phyloP scores from a whole-genome alignment of 2,329 filamentous ascomycete genomes.

The Pseudogymnoascus sp. region DNA sequence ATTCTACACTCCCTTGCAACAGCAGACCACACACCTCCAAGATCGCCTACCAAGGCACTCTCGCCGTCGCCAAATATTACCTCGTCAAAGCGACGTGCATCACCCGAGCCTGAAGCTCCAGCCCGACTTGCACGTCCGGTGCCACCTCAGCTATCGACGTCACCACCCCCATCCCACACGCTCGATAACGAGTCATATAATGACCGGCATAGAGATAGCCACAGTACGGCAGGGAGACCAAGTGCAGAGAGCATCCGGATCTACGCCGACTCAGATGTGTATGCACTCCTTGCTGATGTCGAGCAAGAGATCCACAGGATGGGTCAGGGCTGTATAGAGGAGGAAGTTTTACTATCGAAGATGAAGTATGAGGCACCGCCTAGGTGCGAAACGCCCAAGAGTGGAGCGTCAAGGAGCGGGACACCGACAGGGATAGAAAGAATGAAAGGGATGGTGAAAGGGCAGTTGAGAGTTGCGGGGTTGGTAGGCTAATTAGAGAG shows the following conservation, averaged over 20 bases:
- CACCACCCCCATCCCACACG: conserved; percentile 43
- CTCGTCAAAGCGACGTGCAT: conserved; percentile 1
- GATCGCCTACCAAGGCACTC: conserved; percentile 45
- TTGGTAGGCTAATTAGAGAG: conserved; percentile 1
- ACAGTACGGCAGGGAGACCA: conserved; percentile 22
- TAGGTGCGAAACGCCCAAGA: not conserved
- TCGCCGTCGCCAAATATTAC: conserved; percentile 19
- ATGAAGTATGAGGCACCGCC: conserved; percentile 8
- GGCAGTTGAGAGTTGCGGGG: not conserved
- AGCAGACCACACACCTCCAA: conserved; percentile 37
- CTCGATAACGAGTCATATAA: not conserved
- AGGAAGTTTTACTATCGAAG: not conserved
- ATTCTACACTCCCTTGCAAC: conserved; percentile 19
- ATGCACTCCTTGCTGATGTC: conserved; percentile 57
- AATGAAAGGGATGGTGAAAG: conserved; percentile 1
- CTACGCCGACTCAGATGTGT: conserved; percentile 60
- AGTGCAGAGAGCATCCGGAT: conserved; percentile 57
- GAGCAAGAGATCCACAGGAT: conserved; percentile 49
- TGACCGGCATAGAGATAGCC: not conserved
- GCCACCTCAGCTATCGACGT: conserved; percentile 29
- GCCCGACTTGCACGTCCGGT: conserved; percentile 18
- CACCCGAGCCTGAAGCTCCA: conserved; percentile 13
- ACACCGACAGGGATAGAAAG: conserved; percentile 1
- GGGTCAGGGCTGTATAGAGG: conserved; percentile 17
- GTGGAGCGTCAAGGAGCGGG: not conserved